These are phyloP conservation scores for Amauroascus niger DNA, from an alignment of 2,329 filamentous ascomycete species.

Conservation along the genomic window DNA sequence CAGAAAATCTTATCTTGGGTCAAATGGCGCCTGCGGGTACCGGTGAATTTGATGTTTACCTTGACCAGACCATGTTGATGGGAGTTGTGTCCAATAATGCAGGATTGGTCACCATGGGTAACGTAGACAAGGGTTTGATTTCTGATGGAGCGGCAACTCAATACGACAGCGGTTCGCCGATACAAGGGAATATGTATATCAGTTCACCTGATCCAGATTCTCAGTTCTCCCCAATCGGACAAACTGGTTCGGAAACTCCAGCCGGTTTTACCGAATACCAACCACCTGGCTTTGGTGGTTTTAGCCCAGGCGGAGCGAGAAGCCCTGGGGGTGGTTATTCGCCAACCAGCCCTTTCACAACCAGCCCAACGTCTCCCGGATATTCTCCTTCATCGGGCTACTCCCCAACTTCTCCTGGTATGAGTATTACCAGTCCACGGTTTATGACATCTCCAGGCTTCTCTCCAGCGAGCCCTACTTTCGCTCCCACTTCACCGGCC, in stretches of 20 bases:
- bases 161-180: conserved; percentile 65
- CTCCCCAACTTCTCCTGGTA: conserved; percentile 66
- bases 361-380: conserved; percentile 58
- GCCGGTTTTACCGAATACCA: conserved; percentile 57
- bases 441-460: conserved; percentile 47
- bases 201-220: conserved; percentile 56
- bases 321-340: conserved; percentile 54
- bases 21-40: conserved; percentile 96
- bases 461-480: conserved; percentile 46
- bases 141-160: conserved; percentile 80
- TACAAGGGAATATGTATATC: conserved; percentile 50
- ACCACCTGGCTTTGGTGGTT: conserved; percentile 54
- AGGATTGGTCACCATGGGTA: conserved; percentile 69
- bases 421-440: conserved; percentile 47
- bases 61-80: conserved; percentile 92
- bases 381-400: conserved; percentile 55
- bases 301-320: conserved; percentile 59
- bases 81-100: conserved; percentile 91
- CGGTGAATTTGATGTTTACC: conserved; percentile 84
- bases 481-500: conserved; percentile 55
- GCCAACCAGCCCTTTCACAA: conserved; percentile 67
- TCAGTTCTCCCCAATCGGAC: conserved; percentile 62
- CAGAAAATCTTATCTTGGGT: conserved; percentile 96
- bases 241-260: conserved; percentile 54
- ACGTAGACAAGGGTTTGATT: conserved; percentile 66